Evolutionary conservation across 176 grass and related monocot species (phyloP).

Genomic region (Triticum urartu): DNA sequence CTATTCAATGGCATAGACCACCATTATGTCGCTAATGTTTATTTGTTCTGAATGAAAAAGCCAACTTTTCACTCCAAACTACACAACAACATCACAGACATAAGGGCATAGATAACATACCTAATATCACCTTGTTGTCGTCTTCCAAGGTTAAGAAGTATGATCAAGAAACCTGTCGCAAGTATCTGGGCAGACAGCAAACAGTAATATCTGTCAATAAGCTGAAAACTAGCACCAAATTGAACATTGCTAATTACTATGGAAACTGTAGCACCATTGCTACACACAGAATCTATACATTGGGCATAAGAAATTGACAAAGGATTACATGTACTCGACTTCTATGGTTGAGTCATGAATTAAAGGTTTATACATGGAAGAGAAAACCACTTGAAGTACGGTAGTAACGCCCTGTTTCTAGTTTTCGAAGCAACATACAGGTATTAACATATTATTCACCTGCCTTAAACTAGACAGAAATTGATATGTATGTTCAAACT

Average conservation of each 20-base stretch:
- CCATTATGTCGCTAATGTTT: constrained; percentile 14
- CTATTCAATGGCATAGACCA: neutral
- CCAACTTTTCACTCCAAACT: neutral
- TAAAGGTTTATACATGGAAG: neutral
- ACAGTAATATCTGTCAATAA: constrained; percentile 21
- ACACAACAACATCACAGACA: neutral
- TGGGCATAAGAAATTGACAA: neutral
- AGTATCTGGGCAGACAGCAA: constrained; percentile 63
- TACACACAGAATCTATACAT: neutral
- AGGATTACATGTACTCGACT: neutral
- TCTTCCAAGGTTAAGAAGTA: constrained; percentile 90
- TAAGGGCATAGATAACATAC: constrained; percentile 29
- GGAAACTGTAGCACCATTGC: constrained; percentile 10
- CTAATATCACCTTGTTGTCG: constrained; percentile 83
- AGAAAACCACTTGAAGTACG: neutral
- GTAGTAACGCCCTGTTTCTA: neutral
- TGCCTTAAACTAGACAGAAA: neutral
- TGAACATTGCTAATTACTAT: neutral
- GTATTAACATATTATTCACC: neutral
- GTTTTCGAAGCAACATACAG: neutral
- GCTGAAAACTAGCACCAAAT: constrained; percentile 1
- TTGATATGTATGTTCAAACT: neutral
- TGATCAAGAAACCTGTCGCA: constrained; percentile 78
- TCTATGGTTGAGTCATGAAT: neutral
- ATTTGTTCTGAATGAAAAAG: neutral